A percentile compares a stretch with the other conserved stretches of the same genome.
Evolutionary conservation across 257 asterid genomes (phyloP).

Genomic region (Cinchona pubescens): DNA sequence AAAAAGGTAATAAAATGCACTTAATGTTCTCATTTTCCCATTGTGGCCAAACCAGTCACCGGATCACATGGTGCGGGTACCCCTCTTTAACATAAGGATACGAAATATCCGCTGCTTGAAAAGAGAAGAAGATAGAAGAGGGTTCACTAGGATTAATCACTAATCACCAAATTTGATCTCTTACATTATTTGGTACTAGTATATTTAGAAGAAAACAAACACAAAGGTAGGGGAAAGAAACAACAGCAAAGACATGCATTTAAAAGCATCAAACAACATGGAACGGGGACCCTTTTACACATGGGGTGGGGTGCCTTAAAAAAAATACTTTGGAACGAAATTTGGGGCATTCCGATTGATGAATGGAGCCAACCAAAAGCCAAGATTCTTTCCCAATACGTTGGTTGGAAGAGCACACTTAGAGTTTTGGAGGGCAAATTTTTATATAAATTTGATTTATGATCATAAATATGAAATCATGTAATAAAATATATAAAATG

Average conservation of each 20-base stretch:
- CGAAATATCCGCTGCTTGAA: not conserved
- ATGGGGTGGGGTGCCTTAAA: constrained; percentile 69
- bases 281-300: constrained; percentile 90
- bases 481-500: too few species aligned
- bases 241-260: constrained; percentile 58
- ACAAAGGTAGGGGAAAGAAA: constrained; percentile 41
- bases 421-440: constrained; percentile 26
- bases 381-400: constrained; percentile 74
- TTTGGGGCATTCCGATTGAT: constrained; percentile 17
- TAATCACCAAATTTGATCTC: not conserved
- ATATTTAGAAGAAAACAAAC: constrained; percentile 19
- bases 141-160: not conserved
- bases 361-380: constrained; percentile 68
- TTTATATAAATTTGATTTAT: too few species aligned
- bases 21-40: constrained; percentile 28
- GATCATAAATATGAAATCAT: too few species aligned
- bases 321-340: not conserved
- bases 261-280: constrained; percentile 43
- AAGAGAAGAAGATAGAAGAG: not conserved
- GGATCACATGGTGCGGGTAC: constrained; percentile 68
- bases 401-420: constrained; percentile 76
- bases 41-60: constrained; percentile 70
- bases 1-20: too few species aligned
- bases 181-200: not conserved
- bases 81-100: constrained; percentile 35